phyloP scores from a whole-genome alignment of 768 basidiomycete genomes.

The Ephemerocybe angulata region DNA sequence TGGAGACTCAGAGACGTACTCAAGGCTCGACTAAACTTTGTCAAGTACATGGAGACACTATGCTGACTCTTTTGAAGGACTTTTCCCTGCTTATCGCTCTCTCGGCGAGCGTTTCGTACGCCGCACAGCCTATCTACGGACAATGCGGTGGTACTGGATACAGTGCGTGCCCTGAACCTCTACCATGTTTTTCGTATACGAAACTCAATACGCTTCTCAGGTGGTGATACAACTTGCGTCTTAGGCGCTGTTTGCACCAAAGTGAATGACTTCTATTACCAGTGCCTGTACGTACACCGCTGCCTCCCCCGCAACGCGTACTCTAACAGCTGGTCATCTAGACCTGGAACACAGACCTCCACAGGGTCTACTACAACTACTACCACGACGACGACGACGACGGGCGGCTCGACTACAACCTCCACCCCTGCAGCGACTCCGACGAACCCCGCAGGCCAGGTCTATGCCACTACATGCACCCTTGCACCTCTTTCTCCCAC shows the following conservation, averaged over 20 bases:
- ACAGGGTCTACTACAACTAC: constrained; percentile 21
- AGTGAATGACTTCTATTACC: constrained; percentile 37
- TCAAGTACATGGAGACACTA: neutral
- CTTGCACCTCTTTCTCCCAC: constrained; percentile 8
- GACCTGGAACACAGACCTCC: constrained; percentile 19
- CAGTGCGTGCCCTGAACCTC: constrained; percentile 32
- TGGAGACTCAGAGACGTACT: neutral
- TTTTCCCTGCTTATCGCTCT: neutral
- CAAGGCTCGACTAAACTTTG: neutral
- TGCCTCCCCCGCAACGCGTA: neutral
- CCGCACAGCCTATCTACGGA: constrained; percentile 34
- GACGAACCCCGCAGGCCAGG: neutral
- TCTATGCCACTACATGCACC: constrained; percentile 6
- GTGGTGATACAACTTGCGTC: constrained; percentile 37
- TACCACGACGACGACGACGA: constrained; percentile 31
- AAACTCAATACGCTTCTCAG: constrained; percentile 19
- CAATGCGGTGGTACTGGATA: constrained; percentile 54
- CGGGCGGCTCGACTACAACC: no score
- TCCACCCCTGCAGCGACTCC: neutral
- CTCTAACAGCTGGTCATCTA: constrained; percentile 4
- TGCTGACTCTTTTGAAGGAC: neutral
- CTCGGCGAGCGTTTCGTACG: neutral
- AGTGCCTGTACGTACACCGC: constrained; percentile 34
- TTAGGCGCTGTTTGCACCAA: constrained; percentile 31
- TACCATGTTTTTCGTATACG: neutral